Percentiles rank a stretch among this genome's conserved stretches.
These are phyloP conservation scores for Floccularia luteovirens DNA, from an alignment of 768 basidiomycete genomes.

Conservation along the genomic window DNA sequence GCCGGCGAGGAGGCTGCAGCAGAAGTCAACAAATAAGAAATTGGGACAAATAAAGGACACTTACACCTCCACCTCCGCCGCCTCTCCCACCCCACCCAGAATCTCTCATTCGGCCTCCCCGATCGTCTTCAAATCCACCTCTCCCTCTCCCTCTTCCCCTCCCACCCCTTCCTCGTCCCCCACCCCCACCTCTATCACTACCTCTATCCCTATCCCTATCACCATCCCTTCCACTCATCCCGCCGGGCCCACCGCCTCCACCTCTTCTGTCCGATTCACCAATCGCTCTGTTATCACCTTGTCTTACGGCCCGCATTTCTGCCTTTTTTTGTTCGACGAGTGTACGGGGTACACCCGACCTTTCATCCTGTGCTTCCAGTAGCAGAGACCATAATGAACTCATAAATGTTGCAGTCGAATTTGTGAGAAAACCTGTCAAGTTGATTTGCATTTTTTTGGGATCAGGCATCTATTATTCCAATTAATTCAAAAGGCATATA, in stretches of 20 bases:
- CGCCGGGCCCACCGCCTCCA: no score
- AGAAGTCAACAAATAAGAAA: constrained; percentile 1
- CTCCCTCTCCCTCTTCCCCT: constrained; percentile 37
- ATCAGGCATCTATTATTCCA: constrained; percentile 62
- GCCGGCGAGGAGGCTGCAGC: constrained; percentile 34
- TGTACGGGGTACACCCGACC: constrained; percentile 83
- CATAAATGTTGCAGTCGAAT: constrained; percentile 86
- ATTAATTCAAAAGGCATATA: not conserved
- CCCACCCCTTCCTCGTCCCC: constrained; percentile 38
- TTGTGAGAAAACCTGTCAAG: constrained; percentile 87
- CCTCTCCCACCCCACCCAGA: constrained; percentile 67
- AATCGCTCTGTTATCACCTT: constrained; percentile 55
- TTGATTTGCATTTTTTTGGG: constrained; percentile 95
- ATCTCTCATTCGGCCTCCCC: constrained; percentile 38
- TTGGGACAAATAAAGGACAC: constrained; percentile 8
- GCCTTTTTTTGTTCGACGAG: constrained; percentile 91
- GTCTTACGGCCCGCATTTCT: constrained; percentile 71
- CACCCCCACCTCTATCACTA: constrained; percentile 46
- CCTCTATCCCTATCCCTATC: constrained; percentile 61
- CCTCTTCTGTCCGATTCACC: constrained; percentile 66
- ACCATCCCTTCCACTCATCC: constrained; percentile 61
- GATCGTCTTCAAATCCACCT: constrained; percentile 38
- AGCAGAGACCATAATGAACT: constrained; percentile 80
- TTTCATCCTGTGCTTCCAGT: constrained; percentile 86
- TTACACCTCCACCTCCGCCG: constrained; percentile 35